Evolutionary conservation across 163 green algal species (phyloP), one percentile per base, ranked within the genome.

Genomic region (Coccomyxa subellipsoidea): DNA sequence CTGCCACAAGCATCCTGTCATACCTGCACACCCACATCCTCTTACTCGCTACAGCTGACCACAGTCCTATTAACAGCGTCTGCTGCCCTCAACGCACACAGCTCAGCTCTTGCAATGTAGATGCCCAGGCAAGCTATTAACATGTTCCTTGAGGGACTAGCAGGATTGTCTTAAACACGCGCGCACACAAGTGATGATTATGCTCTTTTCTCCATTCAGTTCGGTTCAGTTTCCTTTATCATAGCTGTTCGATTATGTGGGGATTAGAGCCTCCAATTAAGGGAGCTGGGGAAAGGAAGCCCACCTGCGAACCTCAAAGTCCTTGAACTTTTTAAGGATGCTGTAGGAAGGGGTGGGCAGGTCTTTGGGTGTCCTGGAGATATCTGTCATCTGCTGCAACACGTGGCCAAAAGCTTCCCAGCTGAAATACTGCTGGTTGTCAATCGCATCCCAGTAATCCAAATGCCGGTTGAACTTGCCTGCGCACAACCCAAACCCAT

Each of bases 361-460:
- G 35, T 83, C 76, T 6, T 32, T 32, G 38, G 88, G 81, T n/a
- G 70, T 34, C 54, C 71, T 36, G 36, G 21, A 34, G 15, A 89
- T 7, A 25, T 78, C 78, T 8, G 53, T 37, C 47, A 92, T 34
- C 85, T 94, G 90, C 6, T 25, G 36, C 10, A 92, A 35, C 69
- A 94, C 81, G 69, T 94, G 90, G 0, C 12, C 38, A 37, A 93
- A 83, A 9, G 84, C 90, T 77, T 94, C 89, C 36, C 87, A 54
- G 35, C 78, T 88, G 38, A 94, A 86, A 83, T 87, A 94, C 38
- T 84, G 40, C 77, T 94, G 86, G 69, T 92, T 84, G 15, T 88
- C n/a, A 18, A 94, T 77, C 0, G 90, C 90, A 70, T 94, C 90
- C 89, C 90, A 93, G 7, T 69, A 59, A 54, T 87, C 84, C 35